Evolutionary conservation across 352 stramenopile species (phyloP), one percentile per base, ranked within the genome.

Genomic region (Phytophthora agathidicida): DNA sequence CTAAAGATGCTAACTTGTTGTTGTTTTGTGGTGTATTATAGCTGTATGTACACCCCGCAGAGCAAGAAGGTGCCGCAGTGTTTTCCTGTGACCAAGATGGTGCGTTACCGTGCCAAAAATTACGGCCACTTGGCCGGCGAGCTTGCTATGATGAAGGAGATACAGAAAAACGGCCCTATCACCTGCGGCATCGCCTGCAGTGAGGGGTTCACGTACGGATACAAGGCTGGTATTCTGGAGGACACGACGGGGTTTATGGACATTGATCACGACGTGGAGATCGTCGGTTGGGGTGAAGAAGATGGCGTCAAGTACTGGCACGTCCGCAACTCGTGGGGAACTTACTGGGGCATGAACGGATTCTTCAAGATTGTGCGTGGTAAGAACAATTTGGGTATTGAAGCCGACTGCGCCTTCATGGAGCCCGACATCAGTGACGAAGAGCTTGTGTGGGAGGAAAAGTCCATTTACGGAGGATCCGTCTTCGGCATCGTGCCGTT

Each of bases 281-380:
- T 93, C 20, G 81, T 94, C 22, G 96, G 96, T 13, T 99, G 96
- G 96, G 97, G 96, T 48, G 83, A 90, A 41, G 81, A 91, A 31
- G 74, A 97, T 48, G 77, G 90, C 57, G 68, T 94, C 58, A 96
- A 97, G 75, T 99, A 98, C 77, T 99, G 96, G 96, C 95, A 98
- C 73, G 80, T 98, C 27, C 93, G 97, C 52, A 98, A 99, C 88
- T 91, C 90, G 61, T 85, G 97, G 94, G 96, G 96, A 31, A 93
- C 75, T 10, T 93, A 91, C 62, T 98, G 95, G 96, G 96, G 96
- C 24, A 96, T 98, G 85, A 96, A 98, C 52, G 97, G 96, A 28
- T 99, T 96, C 65, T 98, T 98, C 74, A 91, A 97, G 62, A 93
- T 99, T 58, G 76, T 96, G 24, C 83, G 88, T 11, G 94, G 94